Evolutionary conservation across 2,329 filamentous ascomycete species (phyloP).

Genomic region (Ustilaginoidea virens): DNA sequence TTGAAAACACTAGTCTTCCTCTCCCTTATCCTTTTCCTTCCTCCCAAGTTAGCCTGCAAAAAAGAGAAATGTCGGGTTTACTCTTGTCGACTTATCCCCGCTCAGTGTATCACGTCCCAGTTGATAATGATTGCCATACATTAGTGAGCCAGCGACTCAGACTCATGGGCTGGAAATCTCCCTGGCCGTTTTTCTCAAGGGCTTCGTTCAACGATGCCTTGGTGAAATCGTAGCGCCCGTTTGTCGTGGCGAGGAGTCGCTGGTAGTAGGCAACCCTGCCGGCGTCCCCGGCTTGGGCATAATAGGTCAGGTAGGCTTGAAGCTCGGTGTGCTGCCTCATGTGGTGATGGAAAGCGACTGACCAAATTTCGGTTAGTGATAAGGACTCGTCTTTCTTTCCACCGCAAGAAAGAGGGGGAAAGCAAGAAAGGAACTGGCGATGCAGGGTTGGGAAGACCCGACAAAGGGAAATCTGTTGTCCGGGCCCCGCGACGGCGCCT

Average conservation of each 20-base stretch:
- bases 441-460: neutral
- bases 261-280: slow-evolving; percentile 38
- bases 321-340: slow-evolving; percentile 24
- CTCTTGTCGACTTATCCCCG: too few relatives aligned
- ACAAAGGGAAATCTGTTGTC: too few relatives aligned
- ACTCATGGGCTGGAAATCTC: slow-evolving; percentile 29
- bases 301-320: slow-evolving; percentile 23
- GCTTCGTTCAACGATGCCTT: slow-evolving; percentile 43
- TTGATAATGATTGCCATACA: slow-evolving; percentile 8
- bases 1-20: too few relatives aligned
- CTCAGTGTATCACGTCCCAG: too few relatives aligned
- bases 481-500: slow-evolving; percentile 1
- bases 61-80: too few relatives aligned
- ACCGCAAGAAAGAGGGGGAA: neutral
- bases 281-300: slow-evolving; percentile 30
- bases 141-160: slow-evolving; percentile 38
- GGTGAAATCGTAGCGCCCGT: slow-evolving; percentile 51
- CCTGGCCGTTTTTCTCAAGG: slow-evolving; percentile 18
- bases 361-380: slow-evolving; percentile 9
- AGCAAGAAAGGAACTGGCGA: neutral
- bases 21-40: too few relatives aligned
- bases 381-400: too few relatives aligned
- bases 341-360: slow-evolving; percentile 24
- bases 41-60: too few relatives aligned
- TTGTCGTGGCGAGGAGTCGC: slow-evolving; percentile 50